A percentile compares a stretch with the other conserved stretches of the same genome.
Conservation (phyloP, 306 rosid genomes). For the Acacia melanoxylon region DNA sequence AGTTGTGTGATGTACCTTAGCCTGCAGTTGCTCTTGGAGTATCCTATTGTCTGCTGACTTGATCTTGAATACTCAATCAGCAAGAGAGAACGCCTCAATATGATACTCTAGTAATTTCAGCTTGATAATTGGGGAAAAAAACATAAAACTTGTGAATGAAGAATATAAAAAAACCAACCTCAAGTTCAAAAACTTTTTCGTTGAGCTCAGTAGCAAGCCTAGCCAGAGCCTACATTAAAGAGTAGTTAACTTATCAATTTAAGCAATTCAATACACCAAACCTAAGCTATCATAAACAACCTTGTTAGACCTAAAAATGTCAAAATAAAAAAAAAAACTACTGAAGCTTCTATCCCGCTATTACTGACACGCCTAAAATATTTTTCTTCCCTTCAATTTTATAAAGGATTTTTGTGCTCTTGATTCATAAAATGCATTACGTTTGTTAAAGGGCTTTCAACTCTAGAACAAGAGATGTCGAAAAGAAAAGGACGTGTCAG, state of each 20-base stretch:
- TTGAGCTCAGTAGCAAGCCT: slow-evolving; percentile 71
- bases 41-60: slow-evolving; percentile 88
- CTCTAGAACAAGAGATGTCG: background rate
- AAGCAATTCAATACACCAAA: slow-evolving; percentile 2
- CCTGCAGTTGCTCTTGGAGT: slow-evolving; percentile 82
- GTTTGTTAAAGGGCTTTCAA: background rate
- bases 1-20: slow-evolving; percentile 53
- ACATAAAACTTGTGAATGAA: slow-evolving; percentile 8
- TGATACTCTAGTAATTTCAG: slow-evolving; percentile 12
- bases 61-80: slow-evolving; percentile 55
- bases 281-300: background rate
- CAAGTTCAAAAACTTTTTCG: slow-evolving; percentile 79
- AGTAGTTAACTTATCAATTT: slow-evolving; percentile 25
- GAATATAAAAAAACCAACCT: slow-evolving; percentile 60
- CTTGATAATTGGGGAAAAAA: slow-evolving; percentile 6
- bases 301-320: background rate
- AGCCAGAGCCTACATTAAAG: slow-evolving; percentile 58
- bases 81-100: slow-evolving; percentile 36
- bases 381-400: slow-evolving; percentile 1
- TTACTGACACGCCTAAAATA: background rate
- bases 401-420: background rate
- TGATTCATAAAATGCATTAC: background rate
- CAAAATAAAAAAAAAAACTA: background rate
- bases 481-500: background rate
- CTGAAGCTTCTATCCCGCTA: background rate